These are phyloP conservation scores for Claviceps capensis DNA, from an alignment of 2,329 filamentous ascomycete species.

Conservation along the genomic window DNA sequence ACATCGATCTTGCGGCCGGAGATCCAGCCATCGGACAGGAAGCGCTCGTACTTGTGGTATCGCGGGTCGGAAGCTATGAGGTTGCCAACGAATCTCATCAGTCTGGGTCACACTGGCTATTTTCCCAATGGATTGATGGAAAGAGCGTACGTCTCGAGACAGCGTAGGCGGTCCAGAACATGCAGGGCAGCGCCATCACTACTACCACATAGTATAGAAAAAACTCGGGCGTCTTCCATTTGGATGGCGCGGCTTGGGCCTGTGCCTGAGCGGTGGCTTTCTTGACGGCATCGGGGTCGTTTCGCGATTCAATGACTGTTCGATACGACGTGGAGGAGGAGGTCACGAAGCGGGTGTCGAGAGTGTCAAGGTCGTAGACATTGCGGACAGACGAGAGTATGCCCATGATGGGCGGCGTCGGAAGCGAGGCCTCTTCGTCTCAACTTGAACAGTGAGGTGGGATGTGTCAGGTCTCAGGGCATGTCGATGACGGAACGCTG, in stretches of 20 bases:
- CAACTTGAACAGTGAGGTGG: no score
- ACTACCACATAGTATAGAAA: constrained; percentile 66
- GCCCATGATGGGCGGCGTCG: constrained; percentile 23
- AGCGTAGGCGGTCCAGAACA: constrained; percentile 82
- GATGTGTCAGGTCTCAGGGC: no score
- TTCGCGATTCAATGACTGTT: constrained; percentile 37
- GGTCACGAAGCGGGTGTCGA: constrained; percentile 51
- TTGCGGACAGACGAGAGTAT: constrained; percentile 28
- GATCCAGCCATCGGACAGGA: constrained; percentile 77
- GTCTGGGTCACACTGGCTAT: neutral
- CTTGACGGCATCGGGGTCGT: constrained; percentile 24
- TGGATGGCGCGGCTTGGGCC: constrained; percentile 42
- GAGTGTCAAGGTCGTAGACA: constrained; percentile 52
- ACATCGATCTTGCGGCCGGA: constrained; percentile 85
- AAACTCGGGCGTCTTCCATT: constrained; percentile 82
- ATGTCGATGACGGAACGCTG: no score
- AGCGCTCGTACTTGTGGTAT: constrained; percentile 58
- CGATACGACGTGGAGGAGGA: constrained; percentile 56
- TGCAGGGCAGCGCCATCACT: constrained; percentile 54
- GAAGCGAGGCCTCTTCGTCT: neutral
- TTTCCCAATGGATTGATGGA: neutral
- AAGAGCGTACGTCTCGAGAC: constrained; percentile 60
- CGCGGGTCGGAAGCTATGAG: constrained; percentile 61
- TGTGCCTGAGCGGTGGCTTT: constrained; percentile 21
- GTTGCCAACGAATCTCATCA: neutral